phyloP scores from a whole-genome alignment of 2,329 filamentous ascomycete genomes.

The Pseudogymnoascus sp. region DNA sequence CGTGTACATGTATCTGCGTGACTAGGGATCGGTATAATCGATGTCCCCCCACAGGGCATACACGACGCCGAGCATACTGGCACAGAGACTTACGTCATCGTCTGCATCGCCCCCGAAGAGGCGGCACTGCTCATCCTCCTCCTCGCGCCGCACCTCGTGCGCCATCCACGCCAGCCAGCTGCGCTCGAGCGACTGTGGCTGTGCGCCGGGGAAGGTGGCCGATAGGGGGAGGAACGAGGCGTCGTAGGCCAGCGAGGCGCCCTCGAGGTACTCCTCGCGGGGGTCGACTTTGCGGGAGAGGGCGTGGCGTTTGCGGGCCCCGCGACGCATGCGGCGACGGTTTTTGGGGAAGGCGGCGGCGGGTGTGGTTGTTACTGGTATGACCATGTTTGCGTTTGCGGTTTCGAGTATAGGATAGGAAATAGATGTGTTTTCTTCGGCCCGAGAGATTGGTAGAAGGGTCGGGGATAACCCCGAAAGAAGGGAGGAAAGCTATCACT shows the following conservation, averaged over 20 bases:
- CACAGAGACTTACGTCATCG: conserved; percentile 23
- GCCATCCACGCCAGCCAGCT: conserved; percentile 1
- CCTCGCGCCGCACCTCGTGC: neutral
- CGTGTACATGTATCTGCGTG: neutral
- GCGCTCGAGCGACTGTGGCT: neutral
- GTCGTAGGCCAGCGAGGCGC: neutral
- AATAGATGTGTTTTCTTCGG: neutral
- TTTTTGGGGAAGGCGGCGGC: neutral
- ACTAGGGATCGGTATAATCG: conserved; percentile 9
- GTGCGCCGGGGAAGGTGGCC: neutral
- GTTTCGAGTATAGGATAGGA: neutral
- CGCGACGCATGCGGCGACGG: neutral
- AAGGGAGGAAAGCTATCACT: neutral
- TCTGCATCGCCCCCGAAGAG: conserved; percentile 25
- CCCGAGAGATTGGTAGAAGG: neutral
- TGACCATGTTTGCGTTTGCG: neutral
- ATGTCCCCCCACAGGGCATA: conserved; percentile 18
- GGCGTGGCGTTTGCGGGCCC: conserved; percentile 2
- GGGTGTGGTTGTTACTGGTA: neutral
- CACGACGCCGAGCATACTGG: conserved; percentile 26
- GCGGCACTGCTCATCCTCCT: conserved; percentile 20
- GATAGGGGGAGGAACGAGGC: neutral
- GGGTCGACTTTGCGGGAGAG: conserved; percentile 1
- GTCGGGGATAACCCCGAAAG: neutral
- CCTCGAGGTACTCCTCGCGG: neutral